phyloP scores from a whole-genome alignment of 345 rosid species.

The Raphanus raphanistrum region DNA sequence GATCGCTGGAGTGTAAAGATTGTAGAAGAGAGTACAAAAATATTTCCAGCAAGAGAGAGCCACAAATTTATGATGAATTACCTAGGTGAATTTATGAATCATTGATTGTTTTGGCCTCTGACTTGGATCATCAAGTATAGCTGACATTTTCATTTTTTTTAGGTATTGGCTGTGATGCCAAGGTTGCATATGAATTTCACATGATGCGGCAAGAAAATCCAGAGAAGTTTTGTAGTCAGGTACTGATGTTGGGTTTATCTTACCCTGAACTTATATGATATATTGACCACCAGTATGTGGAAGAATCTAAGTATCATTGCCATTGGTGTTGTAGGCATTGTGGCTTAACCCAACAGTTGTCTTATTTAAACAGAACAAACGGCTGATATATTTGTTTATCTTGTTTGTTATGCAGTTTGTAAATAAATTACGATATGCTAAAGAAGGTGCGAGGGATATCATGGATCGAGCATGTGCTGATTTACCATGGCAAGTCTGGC shows the following conservation, averaged over 20 bases:
- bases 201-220: conserved; percentile 79
- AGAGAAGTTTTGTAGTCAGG: conserved; percentile 80
- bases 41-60: conserved; percentile 38
- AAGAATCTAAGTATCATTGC: not conserved
- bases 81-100: conserved; percentile 49
- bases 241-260: conserved; percentile 25
- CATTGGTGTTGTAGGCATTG: not conserved
- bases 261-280: conserved; percentile 5
- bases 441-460: conserved; percentile 85
- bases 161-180: conserved; percentile 93
- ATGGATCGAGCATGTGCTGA: conserved; percentile 91
- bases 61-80: conserved; percentile 85
- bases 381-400: conserved; percentile 19
- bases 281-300: not conserved
- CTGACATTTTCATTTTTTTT: conserved; percentile 31
- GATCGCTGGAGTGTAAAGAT: conserved; percentile 80
- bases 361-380: not conserved
- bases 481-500: conserved; percentile 84
- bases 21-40: conserved; percentile 48
- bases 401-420: conserved; percentile 59
- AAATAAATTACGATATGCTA: conserved; percentile 80
- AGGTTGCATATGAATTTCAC: conserved; percentile 85
- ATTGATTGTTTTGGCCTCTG: not conserved
- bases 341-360: not conserved
- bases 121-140: conserved; percentile 15